Conservation (phyloP, 1,284 basidiomycete species). For the Athelia sp. region DNA sequence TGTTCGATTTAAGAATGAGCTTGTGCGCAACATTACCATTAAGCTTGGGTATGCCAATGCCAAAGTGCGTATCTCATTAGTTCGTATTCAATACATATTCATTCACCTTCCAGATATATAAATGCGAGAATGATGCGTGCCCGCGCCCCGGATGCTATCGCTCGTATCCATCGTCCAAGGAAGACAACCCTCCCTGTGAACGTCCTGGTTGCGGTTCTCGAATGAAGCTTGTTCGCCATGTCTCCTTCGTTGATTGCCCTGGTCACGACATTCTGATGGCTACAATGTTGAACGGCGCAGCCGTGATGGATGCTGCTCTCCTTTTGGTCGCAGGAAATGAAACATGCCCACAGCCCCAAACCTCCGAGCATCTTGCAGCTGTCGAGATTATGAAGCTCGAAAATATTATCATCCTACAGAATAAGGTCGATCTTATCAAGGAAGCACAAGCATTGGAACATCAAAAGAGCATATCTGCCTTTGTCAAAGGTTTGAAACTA, state of each 20-base stretch:
- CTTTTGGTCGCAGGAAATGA: conserved; percentile 96
- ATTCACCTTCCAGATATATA: conserved; percentile 76
- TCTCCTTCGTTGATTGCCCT: conserved; percentile 96
- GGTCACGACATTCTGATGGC: conserved; percentile 99
- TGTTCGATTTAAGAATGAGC: conserved; percentile 98
- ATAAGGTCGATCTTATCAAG: conserved; percentile 95
- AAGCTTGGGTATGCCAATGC: conserved; percentile 99
- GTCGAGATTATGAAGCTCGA: conserved; percentile 99
- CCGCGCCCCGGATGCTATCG: conserved; percentile 92
- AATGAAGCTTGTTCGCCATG: conserved; percentile 91
- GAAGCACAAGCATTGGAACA: conserved; percentile 90
- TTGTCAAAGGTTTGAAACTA: conserved; percentile 90
- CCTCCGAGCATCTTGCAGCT: conserved; percentile 96
- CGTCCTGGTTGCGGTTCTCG: conserved; percentile 85
- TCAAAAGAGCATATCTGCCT: conserved; percentile 87
- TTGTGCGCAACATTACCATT: conserved; percentile 98
- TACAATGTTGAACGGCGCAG: conserved; percentile 99
- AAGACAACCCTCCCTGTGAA: conserved; percentile 91
- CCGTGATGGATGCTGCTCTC: conserved; percentile 98
- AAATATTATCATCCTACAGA: conserved; percentile 97
- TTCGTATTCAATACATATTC: conserved; percentile 5
- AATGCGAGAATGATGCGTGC: conserved; percentile 92
- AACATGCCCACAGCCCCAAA: conserved; percentile 98
- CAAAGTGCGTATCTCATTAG: conserved; percentile 53
- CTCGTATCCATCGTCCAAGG: conserved; percentile 92